phyloP scores from a whole-genome alignment of 345 rosid species.

The Clausena lansium region DNA sequence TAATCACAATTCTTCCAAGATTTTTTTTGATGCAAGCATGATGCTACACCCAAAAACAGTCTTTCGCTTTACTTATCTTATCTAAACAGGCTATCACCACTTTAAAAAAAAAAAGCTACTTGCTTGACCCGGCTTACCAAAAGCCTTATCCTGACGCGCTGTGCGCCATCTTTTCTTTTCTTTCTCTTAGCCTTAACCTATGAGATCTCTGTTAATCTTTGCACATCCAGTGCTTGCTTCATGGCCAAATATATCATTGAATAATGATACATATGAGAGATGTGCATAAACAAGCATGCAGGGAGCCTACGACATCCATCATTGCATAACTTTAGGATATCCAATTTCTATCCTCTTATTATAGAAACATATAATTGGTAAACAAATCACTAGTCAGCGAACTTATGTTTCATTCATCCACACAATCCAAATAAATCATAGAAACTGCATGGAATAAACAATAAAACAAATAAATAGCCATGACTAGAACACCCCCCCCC shows the following conservation, averaged over 20 bases:
- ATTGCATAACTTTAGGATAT: neutral
- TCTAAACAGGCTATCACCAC: too few relatives aligned
- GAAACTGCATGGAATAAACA: neutral
- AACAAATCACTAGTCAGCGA: neutral
- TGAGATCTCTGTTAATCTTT: too few relatives aligned
- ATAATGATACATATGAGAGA: neutral
- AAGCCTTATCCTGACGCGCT: too few relatives aligned
- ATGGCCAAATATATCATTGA: neutral
- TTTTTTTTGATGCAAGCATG: neutral
- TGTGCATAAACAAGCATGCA: neutral
- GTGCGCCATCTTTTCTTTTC: too few relatives aligned
- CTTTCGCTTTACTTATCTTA: too few relatives aligned
- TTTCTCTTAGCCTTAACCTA: too few relatives aligned
- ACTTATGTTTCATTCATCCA: neutral
- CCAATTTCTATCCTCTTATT: neutral
- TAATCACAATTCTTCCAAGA: neutral
- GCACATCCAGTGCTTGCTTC: too few relatives aligned
- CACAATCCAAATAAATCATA: neutral
- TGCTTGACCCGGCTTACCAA: too few relatives aligned
- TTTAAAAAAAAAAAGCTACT: too few relatives aligned
- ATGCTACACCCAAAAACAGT: too few relatives aligned
- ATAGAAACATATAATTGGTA: neutral
- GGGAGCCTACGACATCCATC: neutral
- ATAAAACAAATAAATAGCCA: conserved; percentile 10
- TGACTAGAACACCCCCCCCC: neutral